Evolutionary conservation across 140 eudicot species (phyloP), one percentile per base, ranked within the genome.

Genomic region (Anethum foeniculum): DNA sequence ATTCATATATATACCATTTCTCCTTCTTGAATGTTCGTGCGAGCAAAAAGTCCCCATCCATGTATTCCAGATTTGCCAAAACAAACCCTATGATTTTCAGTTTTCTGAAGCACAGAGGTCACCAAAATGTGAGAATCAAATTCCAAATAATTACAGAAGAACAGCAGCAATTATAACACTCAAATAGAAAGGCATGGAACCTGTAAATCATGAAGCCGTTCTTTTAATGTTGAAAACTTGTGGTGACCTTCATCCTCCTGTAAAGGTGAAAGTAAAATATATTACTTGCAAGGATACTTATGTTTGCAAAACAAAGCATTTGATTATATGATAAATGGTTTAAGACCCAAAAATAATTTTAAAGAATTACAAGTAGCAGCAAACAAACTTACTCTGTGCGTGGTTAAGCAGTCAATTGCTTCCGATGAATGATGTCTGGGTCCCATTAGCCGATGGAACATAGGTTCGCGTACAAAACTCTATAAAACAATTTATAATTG

Each of bases 1-100:
- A 21, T 43, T 43, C 38, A 30, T 36, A 32, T 36, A 15, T 21
- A 47, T 90, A 93, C 98, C 98, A 91, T 91, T 84, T 93, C 90
- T 73, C 97, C 98, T 89, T 89, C 96, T 84, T 84, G 92, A 80
- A 94, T 92, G 74, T 71, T 88, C 39, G 88, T 89, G 25, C 97
- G 88, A 43, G 98, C 98, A 90, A 94, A 94, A 52, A 94, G 97
- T 69, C 98, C 98, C 98, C 97, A 92, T 67, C 97, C 96, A 75
- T 94, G 98, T 81, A 94, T 92, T 81, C 91, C 87, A 72, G 98
- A 94, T 85, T 89, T 90, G 30, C 98, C 98, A 75, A 92, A 94
- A 76, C 98, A 92, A 79, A 94, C 90, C 36, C 94, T 89, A 49
- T 79, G 80, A 46, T 82, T 86, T 85, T 94, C 98, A 16, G 92